Percentiles rank a stretch among this genome's conserved stretches.
Conservation (phyloP, 2,329 filamentous ascomycete species). For the Penicillium sp. region DNA sequence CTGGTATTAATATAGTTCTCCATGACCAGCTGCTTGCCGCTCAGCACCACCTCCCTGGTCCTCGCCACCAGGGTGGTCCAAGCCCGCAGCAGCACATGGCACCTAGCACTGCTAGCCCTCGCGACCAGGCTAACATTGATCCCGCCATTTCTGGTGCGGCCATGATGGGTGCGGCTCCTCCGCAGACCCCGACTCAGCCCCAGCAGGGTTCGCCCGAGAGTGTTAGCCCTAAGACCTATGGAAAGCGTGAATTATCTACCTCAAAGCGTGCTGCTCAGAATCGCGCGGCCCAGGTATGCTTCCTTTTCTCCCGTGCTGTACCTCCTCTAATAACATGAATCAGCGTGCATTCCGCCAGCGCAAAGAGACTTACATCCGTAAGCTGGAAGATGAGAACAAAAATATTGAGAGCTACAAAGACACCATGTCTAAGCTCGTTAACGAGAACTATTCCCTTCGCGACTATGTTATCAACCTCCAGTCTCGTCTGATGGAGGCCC, state of each 20-base stretch:
- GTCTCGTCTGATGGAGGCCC: constrained; percentile 77
- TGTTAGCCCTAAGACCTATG: constrained; percentile 68
- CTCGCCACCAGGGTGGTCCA: constrained; percentile 43
- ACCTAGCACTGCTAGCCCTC: constrained; percentile 43
- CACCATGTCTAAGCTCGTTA: constrained; percentile 75
- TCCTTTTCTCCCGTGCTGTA: neutral
- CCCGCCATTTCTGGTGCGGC: constrained; percentile 57
- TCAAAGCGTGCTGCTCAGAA: constrained; percentile 97
- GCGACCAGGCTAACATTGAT: constrained; percentile 58
- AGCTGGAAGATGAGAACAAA: constrained; percentile 89
- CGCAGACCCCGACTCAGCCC: constrained; percentile 32
- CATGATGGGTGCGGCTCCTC: constrained; percentile 46
- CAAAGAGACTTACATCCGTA: constrained; percentile 98
- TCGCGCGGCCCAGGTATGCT: constrained; percentile 82
- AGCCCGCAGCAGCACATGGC: constrained; percentile 44
- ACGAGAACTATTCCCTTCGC: constrained; percentile 85
- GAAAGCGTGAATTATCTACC: constrained; percentile 86
- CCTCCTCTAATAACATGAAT: neutral
- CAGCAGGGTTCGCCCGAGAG: constrained; percentile 27
- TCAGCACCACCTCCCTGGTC: constrained; percentile 42
- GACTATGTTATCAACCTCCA: constrained; percentile 94
- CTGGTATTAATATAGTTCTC: constrained; percentile 49
- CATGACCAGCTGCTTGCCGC: constrained; percentile 63
- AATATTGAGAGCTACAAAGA: constrained; percentile 75
- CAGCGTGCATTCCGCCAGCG: constrained; percentile 95